These are phyloP conservation scores for Vigna trinervia DNA, from an alignment of 306 rosid species.

Conservation along the genomic window DNA sequence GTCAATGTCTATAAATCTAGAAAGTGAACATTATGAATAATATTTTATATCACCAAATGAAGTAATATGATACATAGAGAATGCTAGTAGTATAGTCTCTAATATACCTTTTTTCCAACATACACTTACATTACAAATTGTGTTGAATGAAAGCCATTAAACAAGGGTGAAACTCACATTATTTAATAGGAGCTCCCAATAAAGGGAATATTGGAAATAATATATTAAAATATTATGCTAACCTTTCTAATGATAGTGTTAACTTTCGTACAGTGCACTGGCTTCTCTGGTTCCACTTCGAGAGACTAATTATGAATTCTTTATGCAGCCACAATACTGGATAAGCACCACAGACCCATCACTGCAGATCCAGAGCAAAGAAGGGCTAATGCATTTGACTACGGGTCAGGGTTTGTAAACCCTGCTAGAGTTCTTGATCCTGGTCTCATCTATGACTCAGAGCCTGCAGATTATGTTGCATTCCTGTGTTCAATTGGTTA, in stretches of 20 bases:
- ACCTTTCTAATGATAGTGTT: not conserved
- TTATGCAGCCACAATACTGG: constrained; percentile 75
- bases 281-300: constrained; percentile 10
- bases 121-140: not conserved
- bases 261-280: constrained; percentile 1
- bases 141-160: not conserved
- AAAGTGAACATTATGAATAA: not conserved
- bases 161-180: constrained; percentile 1
- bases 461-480: constrained; percentile 60
- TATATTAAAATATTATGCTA: not conserved
- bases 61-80: not conserved
- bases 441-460: constrained; percentile 71
- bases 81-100: not conserved
- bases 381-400: constrained; percentile 78
- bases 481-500: constrained; percentile 82
- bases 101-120: too few relatives aligned
- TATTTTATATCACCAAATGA: not conserved
- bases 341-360: constrained; percentile 66
- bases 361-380: constrained; percentile 64
- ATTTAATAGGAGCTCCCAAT: not conserved
- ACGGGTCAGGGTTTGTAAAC: constrained; percentile 85
- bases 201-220: not conserved
- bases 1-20: not conserved
- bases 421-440: constrained; percentile 83
- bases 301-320: constrained; percentile 42